Conservation (phyloP, 345 rosid genomes). For the Theobroma cacao region DNA sequence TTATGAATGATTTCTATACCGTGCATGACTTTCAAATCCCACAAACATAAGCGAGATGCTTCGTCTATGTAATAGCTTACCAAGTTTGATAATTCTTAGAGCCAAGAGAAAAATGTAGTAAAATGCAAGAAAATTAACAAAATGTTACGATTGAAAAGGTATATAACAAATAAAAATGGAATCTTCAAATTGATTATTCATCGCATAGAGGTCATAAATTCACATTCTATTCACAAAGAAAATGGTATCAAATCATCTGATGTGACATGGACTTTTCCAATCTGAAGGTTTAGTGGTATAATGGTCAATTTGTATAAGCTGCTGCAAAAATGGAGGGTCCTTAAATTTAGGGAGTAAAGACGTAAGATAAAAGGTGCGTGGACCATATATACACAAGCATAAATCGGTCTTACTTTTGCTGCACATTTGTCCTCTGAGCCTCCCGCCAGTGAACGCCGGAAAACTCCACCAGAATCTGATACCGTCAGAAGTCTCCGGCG, state of each 20-base stretch:
- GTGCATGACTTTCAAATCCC: neutral
- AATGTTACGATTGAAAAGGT: neutral
- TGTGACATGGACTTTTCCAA: neutral
- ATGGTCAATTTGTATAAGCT: neutral
- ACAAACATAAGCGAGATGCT: neutral
- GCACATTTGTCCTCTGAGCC: constrained; percentile 50
- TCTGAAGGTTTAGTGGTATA: no score
- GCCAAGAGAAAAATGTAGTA: no score
- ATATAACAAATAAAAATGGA: neutral
- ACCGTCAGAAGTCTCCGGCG: constrained; percentile 52
- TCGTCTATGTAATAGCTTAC: neutral
- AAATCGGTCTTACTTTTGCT: constrained; percentile 31
- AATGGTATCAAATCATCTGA: neutral
- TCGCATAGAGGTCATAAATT: neutral
- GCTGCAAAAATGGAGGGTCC: neutral
- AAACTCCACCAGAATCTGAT: constrained; percentile 23
- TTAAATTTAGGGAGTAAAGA: neutral
- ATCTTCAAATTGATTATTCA: neutral
- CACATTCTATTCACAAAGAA: neutral
- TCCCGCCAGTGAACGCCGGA: constrained; percentile 50
- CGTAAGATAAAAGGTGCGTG: neutral
- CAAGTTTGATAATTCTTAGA: neutral
- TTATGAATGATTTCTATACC: neutral
- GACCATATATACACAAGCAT: neutral
- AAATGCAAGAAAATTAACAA: neutral